Evolutionary conservation across 306 rosid species (phyloP), one percentile per base, ranked within the genome.

Genomic region (Sesbania bispinosa): DNA sequence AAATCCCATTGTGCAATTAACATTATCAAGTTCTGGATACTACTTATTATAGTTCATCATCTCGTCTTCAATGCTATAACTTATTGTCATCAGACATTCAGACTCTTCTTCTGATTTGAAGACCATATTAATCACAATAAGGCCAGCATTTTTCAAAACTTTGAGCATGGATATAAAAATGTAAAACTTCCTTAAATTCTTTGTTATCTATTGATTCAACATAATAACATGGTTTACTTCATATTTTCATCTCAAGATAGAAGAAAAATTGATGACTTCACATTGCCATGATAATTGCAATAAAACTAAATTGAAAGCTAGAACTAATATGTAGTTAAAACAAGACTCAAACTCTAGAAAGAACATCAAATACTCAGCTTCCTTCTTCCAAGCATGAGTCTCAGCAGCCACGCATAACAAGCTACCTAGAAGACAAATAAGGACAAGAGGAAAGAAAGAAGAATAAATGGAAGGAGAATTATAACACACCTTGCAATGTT

Each of bases 401-500:
- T 63, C 64, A 26, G 30, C 19, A 50, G 3, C 15, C n/a, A 6
- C 14, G 18, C 21, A 36, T 14, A 47, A 53, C 5, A 5, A 33
- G 33, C 19, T 18, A 18, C 14, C 10, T 21, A 35, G 23, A 67
- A 13, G 36, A 43, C 46, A 26, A 70, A 57, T 3, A 4, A 45
- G 32, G 19, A 11, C 7, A 21, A 38, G 10, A 11, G 9, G 20
- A 60, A 59, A 33, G 23, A 74, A 20, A 21, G 35, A 42, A 74
- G 16, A 69, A 29, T 9, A 32, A 24, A 23, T 21, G 6, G 33
- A 62, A 35, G 29, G 13, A 77, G 21, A 58, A 59, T 10, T 4
- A 16, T 51, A 54, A 75, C 72, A 21, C 53, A 93, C 98, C 96
- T 27, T 20, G 62, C 52, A 90, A 80, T 21, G 98, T 90, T 62